phyloP scores from a whole-genome alignment of 208 protist genomes.

The Trypanosoma vivax region DNA sequence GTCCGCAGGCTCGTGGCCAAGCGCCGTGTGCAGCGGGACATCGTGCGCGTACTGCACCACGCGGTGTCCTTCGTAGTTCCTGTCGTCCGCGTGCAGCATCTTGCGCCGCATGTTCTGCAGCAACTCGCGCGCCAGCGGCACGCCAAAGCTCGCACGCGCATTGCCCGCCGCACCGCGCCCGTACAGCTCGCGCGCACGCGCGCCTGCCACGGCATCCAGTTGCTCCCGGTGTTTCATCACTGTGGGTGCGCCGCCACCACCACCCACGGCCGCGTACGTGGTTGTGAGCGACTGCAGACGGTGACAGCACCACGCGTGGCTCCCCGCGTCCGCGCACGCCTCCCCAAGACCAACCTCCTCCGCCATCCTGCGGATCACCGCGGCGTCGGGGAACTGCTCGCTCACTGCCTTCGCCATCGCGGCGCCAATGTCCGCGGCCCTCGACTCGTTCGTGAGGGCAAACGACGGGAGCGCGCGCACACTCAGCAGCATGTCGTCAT shows the following conservation, averaged over 20 bases:
- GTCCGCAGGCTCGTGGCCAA: neutral
- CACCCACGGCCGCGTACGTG: constrained; percentile 4
- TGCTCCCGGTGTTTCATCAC: constrained; percentile 3
- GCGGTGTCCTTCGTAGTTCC: neutral
- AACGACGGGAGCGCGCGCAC: constrained; percentile 1
- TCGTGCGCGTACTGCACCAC: constrained; percentile 9
- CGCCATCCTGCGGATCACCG: constrained; percentile 6
- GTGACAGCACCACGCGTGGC: neutral
- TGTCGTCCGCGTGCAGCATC: neutral
- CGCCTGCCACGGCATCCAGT: constrained; percentile 4
- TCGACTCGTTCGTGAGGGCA: neutral
- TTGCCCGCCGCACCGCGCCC: neutral
- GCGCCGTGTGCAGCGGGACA: constrained; percentile 3
- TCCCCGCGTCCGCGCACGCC: neutral
- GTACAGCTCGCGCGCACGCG: constrained; percentile 13
- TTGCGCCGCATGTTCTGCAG: constrained; percentile 13
- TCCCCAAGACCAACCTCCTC: constrained; percentile 9
- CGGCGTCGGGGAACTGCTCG: constrained; percentile 11
- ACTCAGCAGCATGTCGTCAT: constrained; percentile 4
- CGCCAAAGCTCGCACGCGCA: constrained; percentile 8
- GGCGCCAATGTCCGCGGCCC: neutral
- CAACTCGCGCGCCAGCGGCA: constrained; percentile 6
- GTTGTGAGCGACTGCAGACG: constrained; percentile 4
- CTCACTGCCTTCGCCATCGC: constrained; percentile 1
- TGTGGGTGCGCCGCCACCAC: neutral